A percentile compares a stretch with the other conserved stretches of the same genome.
phyloP scores from a whole-genome alignment of 805 yeast species.

The Lachancea lanzarotensis region DNA sequence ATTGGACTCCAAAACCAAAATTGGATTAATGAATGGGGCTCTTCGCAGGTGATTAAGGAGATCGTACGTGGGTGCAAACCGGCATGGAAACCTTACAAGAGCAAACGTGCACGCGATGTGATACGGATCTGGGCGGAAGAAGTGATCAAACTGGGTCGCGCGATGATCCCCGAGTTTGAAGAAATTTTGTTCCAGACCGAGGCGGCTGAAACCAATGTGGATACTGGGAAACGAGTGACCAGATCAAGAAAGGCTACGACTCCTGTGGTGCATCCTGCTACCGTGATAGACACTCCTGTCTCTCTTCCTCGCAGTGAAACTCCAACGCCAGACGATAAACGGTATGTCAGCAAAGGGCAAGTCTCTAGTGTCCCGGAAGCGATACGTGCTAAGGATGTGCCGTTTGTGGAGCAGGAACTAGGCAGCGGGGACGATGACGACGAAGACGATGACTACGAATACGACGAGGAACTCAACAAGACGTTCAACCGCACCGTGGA shows the following conservation, averaged over 20 bases:
- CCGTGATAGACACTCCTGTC: constrained; percentile 2
- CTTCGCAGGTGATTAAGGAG: constrained; percentile 55
- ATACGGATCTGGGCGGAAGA: constrained; percentile 59
- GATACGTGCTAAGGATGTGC: constrained; percentile 15
- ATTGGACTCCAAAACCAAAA: constrained; percentile 55
- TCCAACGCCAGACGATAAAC: constrained; percentile 9
- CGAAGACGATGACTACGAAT: constrained; percentile 32
- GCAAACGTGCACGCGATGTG: constrained; percentile 43
- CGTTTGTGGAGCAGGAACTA: constrained; percentile 26
- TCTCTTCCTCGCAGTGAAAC: constrained; percentile 11
- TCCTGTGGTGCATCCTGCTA: not conserved
- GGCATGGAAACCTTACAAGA: constrained; percentile 53
- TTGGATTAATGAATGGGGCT: constrained; percentile 65
- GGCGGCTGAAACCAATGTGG: not conserved
- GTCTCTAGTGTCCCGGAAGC: not conserved
- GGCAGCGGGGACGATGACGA: constrained; percentile 30
- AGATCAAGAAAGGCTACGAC: constrained; percentile 2
- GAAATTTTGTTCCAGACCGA: constrained; percentile 20
- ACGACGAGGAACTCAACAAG: constrained; percentile 32
- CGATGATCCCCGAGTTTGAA: constrained; percentile 48
- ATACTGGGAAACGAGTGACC: constrained; percentile 5
- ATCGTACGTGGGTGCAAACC: constrained; percentile 62
- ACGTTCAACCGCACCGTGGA: constrained; percentile 35
- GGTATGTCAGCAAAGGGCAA: not conserved
- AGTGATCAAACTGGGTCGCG: constrained; percentile 53